Conservation (phyloP, 805 yeast genomes). For the Diddensiella santjacobensis region DNA sequence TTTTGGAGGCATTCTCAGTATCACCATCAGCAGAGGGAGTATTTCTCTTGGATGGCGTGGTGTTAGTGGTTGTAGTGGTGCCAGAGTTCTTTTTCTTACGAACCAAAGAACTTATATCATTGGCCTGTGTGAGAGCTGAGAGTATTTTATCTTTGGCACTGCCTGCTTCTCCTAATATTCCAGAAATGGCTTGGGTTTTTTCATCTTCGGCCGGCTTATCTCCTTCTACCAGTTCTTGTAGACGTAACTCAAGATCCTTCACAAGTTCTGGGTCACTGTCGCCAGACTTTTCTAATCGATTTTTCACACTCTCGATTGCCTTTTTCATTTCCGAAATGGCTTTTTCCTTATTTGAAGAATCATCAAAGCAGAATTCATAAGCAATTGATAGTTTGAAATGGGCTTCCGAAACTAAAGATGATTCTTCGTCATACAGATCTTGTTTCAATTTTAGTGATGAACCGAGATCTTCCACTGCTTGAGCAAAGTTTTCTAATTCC, state of each 20-base stretch:
- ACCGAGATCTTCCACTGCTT: slow-evolving; percentile 68
- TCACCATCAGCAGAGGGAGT: neutral
- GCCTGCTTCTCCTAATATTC: slow-evolving; percentile 21
- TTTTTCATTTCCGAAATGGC: slow-evolving; percentile 53
- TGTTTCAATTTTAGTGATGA: slow-evolving; percentile 53
- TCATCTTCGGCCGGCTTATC: slow-evolving; percentile 15
- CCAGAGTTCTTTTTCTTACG: slow-evolving; percentile 20
- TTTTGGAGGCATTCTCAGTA: neutral
- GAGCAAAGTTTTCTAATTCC: slow-evolving; percentile 67
- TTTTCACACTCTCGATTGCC: slow-evolving; percentile 50
- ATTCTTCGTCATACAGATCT: slow-evolving; percentile 47
- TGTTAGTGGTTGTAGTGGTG: neutral
- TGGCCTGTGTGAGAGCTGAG: slow-evolving; percentile 24
- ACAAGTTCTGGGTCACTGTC: slow-evolving; percentile 37
- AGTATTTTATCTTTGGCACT: slow-evolving; percentile 12
- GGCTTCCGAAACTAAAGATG: slow-evolving; percentile 67
- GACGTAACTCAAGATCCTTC: slow-evolving; percentile 32
- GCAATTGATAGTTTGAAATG: slow-evolving; percentile 80
- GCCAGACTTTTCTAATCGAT: slow-evolving; percentile 37
- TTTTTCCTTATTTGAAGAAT: slow-evolving; percentile 41
- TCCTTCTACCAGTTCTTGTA: slow-evolving; percentile 21
- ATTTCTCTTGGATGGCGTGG: neutral
- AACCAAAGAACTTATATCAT: slow-evolving; percentile 30
- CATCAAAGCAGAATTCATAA: slow-evolving; percentile 62
- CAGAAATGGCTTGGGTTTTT: slow-evolving; percentile 19